Percentiles rank a stretch among this genome's conserved stretches.
phyloP scores from a whole-genome alignment of 805 yeast species.

The Candida xyloterini region DNA sequence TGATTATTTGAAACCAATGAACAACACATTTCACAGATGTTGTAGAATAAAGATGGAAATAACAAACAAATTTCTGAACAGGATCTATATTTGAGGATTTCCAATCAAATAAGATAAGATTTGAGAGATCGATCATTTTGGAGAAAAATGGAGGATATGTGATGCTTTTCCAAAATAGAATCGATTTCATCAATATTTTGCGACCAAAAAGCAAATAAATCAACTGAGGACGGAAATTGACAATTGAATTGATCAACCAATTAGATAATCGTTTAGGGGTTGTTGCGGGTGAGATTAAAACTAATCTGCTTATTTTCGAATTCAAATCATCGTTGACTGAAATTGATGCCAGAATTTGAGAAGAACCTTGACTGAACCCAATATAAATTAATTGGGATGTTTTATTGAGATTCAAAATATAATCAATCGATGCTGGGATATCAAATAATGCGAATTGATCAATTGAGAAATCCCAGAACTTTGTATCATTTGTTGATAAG shows the following conservation, averaged over 20 bases:
- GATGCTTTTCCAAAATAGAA: constrained; percentile 67
- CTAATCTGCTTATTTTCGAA: constrained; percentile 44
- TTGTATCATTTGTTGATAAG: constrained; percentile 36
- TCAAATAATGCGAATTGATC: constrained; percentile 92
- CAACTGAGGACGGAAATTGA: constrained; percentile 73
- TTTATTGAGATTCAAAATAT: constrained; percentile 56
- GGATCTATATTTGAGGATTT: constrained; percentile 63
- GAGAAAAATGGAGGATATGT: constrained; percentile 76
- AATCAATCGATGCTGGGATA: constrained; percentile 80
- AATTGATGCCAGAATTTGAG: constrained; percentile 87
- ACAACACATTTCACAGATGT: constrained; percentile 90
- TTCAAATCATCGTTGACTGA: constrained; percentile 70
- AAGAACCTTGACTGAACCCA: constrained; percentile 95
- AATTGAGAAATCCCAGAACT: constrained; percentile 88
- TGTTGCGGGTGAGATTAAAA: constrained; percentile 83
- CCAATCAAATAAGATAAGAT: constrained; percentile 77
- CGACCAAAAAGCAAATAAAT: constrained; percentile 74
- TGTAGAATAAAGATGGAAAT: constrained; percentile 85
- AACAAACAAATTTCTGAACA: constrained; percentile 74
- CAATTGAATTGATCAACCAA: constrained; percentile 69
- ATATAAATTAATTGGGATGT: constrained; percentile 55
- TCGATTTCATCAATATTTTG: constrained; percentile 61
- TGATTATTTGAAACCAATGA: constrained; percentile 94
- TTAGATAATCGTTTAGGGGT: constrained; percentile 85
- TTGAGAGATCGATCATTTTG: constrained; percentile 66